Percentiles rank a stretch among this genome's conserved stretches.
These are phyloP conservation scores for Stentor roeselii DNA, from an alignment of 73 alveolate species.

Conservation along the genomic window DNA sequence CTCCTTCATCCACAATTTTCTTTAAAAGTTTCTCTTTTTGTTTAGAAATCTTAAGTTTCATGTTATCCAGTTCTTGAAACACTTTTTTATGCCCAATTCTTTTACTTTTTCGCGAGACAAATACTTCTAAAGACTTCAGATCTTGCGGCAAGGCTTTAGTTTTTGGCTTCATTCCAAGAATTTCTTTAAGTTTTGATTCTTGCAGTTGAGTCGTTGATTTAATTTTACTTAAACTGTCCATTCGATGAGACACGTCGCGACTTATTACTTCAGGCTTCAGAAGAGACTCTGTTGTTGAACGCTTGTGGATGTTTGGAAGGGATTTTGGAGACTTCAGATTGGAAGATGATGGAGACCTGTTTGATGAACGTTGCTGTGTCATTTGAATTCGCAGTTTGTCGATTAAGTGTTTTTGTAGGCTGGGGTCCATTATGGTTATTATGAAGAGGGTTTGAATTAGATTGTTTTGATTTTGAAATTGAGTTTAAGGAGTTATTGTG, in stretches of 20 bases:
- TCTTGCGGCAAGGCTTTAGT: background rate
- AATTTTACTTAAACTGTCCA: background rate
- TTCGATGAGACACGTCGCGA: background rate
- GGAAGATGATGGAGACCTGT: background rate
- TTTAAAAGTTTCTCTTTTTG: background rate
- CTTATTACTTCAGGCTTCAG: background rate
- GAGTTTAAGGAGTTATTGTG: too few species aligned
- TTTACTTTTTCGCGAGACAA: background rate
- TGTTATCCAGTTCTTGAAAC: background rate
- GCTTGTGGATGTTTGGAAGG: background rate
- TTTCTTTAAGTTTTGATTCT: background rate
- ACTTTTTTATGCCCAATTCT: background rate
- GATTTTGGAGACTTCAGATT: background rate
- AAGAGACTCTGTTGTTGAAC: background rate
- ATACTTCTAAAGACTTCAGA: background rate
- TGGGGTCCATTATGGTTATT: too few species aligned
- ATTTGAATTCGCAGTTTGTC: too few species aligned
- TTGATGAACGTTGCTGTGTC: too few species aligned
- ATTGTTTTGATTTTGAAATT: too few species aligned
- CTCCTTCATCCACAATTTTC: background rate
- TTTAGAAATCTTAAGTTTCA: too few species aligned
- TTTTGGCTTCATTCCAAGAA: constrained; percentile 1
- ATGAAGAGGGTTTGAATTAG: too few species aligned
- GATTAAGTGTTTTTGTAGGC: too few species aligned
- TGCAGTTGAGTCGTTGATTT: background rate